Evolutionary conservation across 805 yeast genomes (phyloP).

Genomic region (Kodamaea sagamina): DNA sequence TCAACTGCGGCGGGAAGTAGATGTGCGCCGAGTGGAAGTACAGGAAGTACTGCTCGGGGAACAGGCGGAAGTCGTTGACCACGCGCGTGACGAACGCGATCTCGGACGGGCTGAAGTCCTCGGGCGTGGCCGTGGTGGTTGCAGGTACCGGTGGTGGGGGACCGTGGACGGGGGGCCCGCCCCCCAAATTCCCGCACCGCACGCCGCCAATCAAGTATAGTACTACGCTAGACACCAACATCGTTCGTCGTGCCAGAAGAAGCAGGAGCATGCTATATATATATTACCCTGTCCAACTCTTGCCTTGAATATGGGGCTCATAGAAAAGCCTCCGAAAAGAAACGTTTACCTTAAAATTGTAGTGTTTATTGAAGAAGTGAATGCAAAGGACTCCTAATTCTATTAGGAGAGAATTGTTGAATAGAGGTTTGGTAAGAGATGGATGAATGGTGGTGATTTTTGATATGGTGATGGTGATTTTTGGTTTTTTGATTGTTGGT

Average conservation of each 20-base stretch:
- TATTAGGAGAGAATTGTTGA: too few species aligned
- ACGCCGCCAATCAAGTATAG: background rate
- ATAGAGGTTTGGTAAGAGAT: too few species aligned
- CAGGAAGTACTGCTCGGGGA: constrained; percentile 15
- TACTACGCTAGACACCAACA: background rate
- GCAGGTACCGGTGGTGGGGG: too few species aligned
- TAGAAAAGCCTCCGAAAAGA: constrained; percentile 9
- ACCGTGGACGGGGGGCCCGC: too few species aligned
- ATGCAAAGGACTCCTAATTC: constrained; percentile 6
- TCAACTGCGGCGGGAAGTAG: constrained; percentile 29
- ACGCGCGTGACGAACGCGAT: constrained; percentile 15
- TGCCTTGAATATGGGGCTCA: constrained; percentile 6
- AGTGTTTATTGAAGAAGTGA: constrained; percentile 8
- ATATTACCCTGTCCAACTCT: background rate
- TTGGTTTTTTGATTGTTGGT: too few species aligned
- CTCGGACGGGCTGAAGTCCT: constrained; percentile 10
- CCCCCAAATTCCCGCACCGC: background rate
- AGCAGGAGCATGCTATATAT: background rate
- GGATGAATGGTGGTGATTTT: too few species aligned
- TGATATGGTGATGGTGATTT: too few species aligned
- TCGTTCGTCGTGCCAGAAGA: background rate
- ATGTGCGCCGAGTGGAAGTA: constrained; percentile 28
- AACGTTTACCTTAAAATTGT: background rate
- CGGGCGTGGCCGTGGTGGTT: too few species aligned
- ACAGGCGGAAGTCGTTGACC: constrained; percentile 16